A percentile compares a stretch with the other conserved stretches of the same genome.
Evolutionary conservation across 23 red algal species (phyloP).

Genomic region (Agarophyton chilense): DNA sequence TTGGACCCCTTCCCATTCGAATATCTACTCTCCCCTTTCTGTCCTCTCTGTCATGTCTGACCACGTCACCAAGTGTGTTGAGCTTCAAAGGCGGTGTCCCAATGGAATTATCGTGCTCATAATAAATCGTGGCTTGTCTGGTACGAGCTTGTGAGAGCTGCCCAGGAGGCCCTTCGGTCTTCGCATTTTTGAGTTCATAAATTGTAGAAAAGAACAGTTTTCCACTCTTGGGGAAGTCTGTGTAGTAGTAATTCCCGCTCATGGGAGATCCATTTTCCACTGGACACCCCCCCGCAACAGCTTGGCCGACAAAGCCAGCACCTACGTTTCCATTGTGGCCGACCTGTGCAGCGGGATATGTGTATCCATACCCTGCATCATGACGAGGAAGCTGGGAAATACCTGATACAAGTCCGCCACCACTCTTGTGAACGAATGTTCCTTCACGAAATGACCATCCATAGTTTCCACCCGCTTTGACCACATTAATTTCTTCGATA

Average conservation of each 20-base stretch:
- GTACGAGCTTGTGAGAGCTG: constrained; percentile 47
- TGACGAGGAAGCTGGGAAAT: constrained; percentile 1
- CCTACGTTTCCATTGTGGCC: constrained; percentile 29
- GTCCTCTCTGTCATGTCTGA: constrained; percentile 17
- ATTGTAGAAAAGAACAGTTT: constrained; percentile 52
- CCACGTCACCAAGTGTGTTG: constrained; percentile 43
- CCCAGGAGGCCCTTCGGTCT: neutral
- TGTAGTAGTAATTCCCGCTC: constrained; percentile 51
- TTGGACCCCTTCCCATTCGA: constrained; percentile 37
- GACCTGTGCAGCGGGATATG: constrained; percentile 51
- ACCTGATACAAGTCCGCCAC: constrained; percentile 27
- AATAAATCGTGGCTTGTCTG: constrained; percentile 14
- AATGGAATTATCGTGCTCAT: neutral
- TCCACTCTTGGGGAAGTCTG: constrained; percentile 49
- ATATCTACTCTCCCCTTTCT: constrained; percentile 30
- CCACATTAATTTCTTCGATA: constrained; percentile 54
- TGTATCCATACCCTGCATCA: constrained; percentile 14
- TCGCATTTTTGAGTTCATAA: constrained; percentile 13
- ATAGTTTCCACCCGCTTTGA: constrained; percentile 24
- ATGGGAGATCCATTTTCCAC: constrained; percentile 57
- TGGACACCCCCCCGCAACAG: constrained; percentile 60
- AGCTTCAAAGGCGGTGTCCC: neutral
- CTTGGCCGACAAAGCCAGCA: constrained; percentile 57
- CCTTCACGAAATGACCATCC: constrained; percentile 58
- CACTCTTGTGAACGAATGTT: constrained; percentile 40